Evolutionary conservation across 202 grass and related monocot species (phyloP).

Genomic region (Tripidium arundinaceum): DNA sequence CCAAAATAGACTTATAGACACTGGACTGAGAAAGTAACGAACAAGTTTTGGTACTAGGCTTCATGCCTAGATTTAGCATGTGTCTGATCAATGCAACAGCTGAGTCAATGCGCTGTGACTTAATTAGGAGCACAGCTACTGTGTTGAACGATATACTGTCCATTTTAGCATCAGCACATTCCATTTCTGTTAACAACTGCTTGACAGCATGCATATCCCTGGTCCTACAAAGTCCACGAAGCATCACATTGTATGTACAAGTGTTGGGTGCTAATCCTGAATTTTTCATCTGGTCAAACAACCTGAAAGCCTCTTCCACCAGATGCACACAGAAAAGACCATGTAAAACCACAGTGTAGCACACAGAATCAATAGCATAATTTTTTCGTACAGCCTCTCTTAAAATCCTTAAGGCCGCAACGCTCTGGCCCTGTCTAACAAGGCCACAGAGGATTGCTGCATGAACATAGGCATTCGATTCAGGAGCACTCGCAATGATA

Average conservation of each 20-base stretch:
- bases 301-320: constrained; percentile 57
- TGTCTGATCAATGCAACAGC: constrained; percentile 41
- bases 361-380: constrained; percentile 57
- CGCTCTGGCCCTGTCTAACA: constrained; percentile 49
- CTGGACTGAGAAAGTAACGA: constrained; percentile 42
- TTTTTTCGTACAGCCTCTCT: constrained; percentile 45
- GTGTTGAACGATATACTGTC: constrained; percentile 71
- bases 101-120: constrained; percentile 32
- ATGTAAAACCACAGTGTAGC: constrained; percentile 73
- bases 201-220: constrained; percentile 52
- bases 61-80: constrained; percentile 70
- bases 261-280: constrained; percentile 51
- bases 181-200: constrained; percentile 67
- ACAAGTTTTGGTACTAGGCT: constrained; percentile 39
- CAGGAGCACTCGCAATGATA: constrained; percentile 42
- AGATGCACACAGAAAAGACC: constrained; percentile 53
- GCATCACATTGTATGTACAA: constrained; percentile 86
- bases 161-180: constrained; percentile 50
- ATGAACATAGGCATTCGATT: constrained; percentile 57
- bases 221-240: constrained; percentile 64
- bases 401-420: constrained; percentile 50
- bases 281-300: constrained; percentile 80
- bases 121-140: constrained; percentile 61
- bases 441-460: constrained; percentile 51
- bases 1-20: constrained; percentile 25